phyloP scores from a whole-genome alignment of 768 basidiomycete genomes.

The Boletus vermiculosoides region DNA sequence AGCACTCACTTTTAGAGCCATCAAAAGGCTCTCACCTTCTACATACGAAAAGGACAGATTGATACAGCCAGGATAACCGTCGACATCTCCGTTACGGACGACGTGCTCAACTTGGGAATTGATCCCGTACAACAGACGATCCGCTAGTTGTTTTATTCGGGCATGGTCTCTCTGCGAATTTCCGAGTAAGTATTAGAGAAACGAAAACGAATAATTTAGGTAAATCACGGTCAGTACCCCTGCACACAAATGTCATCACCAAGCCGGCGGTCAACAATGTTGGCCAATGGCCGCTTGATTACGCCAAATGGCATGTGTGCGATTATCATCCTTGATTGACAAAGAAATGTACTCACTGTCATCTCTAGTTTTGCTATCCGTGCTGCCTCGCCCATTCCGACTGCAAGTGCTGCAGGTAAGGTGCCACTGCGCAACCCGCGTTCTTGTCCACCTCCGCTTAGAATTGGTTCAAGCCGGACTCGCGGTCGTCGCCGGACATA shows the following conservation, averaged over 20 bases:
- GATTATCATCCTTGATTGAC: constrained; percentile 44
- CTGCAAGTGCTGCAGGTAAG: constrained; percentile 79
- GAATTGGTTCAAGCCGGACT: constrained; percentile 90
- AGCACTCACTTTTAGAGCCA: constrained; percentile 85
- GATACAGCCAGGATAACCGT: constrained; percentile 94
- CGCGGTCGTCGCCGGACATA: constrained; percentile 92
- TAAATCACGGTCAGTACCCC: constrained; percentile 76
- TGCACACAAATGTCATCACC: constrained; percentile 75
- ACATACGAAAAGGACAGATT: constrained; percentile 96
- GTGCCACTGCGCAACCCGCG: constrained; percentile 95
- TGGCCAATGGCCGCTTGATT: constrained; percentile 44
- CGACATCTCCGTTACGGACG: constrained; percentile 87
- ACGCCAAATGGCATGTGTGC: constrained; percentile 36
- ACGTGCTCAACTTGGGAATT: constrained; percentile 85
- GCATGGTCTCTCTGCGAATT: constrained; percentile 69
- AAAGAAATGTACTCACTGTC: constrained; percentile 60
- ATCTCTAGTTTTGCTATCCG: constrained; percentile 91
- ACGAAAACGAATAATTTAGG: background rate
- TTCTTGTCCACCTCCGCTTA: constrained; percentile 97
- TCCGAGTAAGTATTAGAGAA: constrained; percentile 1
- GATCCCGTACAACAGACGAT: constrained; percentile 79
- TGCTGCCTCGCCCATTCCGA: constrained; percentile 94
- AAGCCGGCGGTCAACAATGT: constrained; percentile 43
- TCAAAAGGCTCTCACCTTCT: constrained; percentile 94
- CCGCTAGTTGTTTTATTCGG: constrained; percentile 69